Conservation (phyloP, 495 filamentous ascomycete genomes). For the Penicillium ochrochloron region DNA sequence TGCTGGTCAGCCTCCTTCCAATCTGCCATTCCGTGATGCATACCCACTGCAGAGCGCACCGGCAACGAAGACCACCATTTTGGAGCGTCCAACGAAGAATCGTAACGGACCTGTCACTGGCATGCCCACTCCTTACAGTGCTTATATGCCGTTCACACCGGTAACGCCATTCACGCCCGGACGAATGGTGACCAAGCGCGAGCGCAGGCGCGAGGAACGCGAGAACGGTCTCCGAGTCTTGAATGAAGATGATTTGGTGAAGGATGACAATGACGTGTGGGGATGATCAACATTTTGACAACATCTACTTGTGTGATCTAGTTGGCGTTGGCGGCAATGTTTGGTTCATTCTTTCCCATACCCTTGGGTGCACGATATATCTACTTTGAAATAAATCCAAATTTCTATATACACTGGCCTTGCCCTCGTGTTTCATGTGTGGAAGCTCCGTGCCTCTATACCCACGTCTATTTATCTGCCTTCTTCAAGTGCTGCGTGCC, state of each 20-base stretch:
- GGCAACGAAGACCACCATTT: conserved; percentile 76
- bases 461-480: conserved; percentile 20
- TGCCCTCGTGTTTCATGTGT: conserved; percentile 13
- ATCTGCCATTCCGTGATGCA: conserved; percentile 62
- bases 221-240: conserved; percentile 46
- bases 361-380: neutral
- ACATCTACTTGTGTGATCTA: neutral
- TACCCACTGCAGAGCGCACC: conserved; percentile 59
- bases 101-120: conserved; percentile 70
- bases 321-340: neutral
- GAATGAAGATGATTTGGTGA: conserved; percentile 54
- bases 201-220: conserved; percentile 63
- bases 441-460: neutral
- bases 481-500: conserved; percentile 32
- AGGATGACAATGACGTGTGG: conserved; percentile 62
- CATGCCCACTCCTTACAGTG: conserved; percentile 79
- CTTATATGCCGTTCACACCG: conserved; percentile 91
- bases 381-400: neutral
- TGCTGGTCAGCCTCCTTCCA: conserved; percentile 35
- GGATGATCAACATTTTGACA: conserved; percentile 34
- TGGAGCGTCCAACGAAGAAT: conserved; percentile 66
- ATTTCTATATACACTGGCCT: conserved; percentile 20
- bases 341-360: neutral
- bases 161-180: conserved; percentile 86
- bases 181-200: conserved; percentile 70